Evolutionary conservation across 208 protist species (phyloP).

Genomic region (Herpetomonas samuelpessoai): DNA sequence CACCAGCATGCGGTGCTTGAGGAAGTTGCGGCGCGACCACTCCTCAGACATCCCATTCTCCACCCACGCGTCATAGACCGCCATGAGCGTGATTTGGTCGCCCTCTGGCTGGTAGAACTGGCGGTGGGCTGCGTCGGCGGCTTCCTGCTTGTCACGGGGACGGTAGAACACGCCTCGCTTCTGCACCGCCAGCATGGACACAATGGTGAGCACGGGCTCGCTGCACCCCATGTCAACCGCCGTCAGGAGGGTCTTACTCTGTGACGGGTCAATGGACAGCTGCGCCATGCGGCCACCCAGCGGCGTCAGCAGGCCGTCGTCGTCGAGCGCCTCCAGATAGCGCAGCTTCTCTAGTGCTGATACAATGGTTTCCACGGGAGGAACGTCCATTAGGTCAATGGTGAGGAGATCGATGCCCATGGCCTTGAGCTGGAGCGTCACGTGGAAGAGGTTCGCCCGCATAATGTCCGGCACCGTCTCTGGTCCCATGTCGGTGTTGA

Average conservation of each 20-base stretch:
- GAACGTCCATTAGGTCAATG: conserved; percentile 98
- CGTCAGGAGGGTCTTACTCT: conserved; percentile 98
- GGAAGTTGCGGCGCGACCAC: conserved; percentile 98
- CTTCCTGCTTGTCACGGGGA: conserved; percentile 85
- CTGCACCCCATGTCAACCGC: conserved; percentile 96
- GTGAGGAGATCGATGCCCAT: conserved; percentile 97
- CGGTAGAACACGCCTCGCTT: conserved; percentile 91
- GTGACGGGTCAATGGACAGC: conserved; percentile 98
- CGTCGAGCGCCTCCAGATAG: conserved; percentile 97
- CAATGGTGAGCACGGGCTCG: conserved; percentile 98
- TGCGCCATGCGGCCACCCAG: conserved; percentile 98
- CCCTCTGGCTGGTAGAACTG: conserved; percentile 96
- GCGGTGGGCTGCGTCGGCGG: conserved; percentile 95
- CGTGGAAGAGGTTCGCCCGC: conserved; percentile 97
- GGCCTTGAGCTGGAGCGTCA: conserved; percentile 97
- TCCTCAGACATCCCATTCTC: conserved; percentile 89
- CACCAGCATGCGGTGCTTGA: conserved; percentile 95
- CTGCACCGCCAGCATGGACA: conserved; percentile 97
- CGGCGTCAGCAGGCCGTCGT: conserved; percentile 97
- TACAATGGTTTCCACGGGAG: conserved; percentile 93
- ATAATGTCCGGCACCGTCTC: conserved; percentile 98
- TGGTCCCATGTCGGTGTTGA: conserved; percentile 94
- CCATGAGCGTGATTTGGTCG: conserved; percentile 97
- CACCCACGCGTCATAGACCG: conserved; percentile 94
- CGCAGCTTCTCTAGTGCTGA: conserved; percentile 96